A percentile compares a stretch with the other conserved stretches of the same genome.
Evolutionary conservation across 2,329 filamentous ascomycete genomes (phyloP).

Genomic region (Fonsecaea pedrosoi): DNA sequence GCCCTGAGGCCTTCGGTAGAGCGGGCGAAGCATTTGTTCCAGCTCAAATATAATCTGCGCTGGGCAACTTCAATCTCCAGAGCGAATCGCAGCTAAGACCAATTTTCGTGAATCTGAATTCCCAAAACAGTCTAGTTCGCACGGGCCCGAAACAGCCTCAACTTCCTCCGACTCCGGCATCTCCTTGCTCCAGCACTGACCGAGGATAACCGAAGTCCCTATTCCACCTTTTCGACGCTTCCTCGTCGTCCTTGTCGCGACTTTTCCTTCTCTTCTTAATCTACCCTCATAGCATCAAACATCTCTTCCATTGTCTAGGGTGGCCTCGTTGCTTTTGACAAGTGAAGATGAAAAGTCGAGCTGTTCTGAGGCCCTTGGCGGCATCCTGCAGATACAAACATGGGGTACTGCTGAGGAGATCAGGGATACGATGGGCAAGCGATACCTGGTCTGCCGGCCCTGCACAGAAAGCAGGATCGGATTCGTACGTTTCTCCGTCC

Average conservation of each 20-base stretch:
- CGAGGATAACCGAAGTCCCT: constrained; percentile 31
- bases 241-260: constrained; percentile 11
- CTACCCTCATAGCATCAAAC: constrained; percentile 3
- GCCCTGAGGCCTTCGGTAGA: constrained; percentile 8
- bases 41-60: not conserved
- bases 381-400: constrained; percentile 20
- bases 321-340: constrained; percentile 4
- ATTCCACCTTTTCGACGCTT: not conserved
- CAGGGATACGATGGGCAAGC: constrained; percentile 35
- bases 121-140: not conserved
- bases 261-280: constrained; percentile 12
- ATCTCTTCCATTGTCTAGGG: not conserved
- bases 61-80: not conserved
- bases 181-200: constrained; percentile 3
- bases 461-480: constrained; percentile 53
- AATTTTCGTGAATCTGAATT: not conserved
- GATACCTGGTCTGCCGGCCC: constrained; percentile 34
- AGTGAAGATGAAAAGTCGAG: constrained; percentile 28
- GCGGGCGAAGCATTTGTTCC: constrained; percentile 25
- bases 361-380: constrained; percentile 23
- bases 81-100: not conserved
- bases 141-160: not conserved
- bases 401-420: constrained; percentile 18
- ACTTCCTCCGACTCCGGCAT: not conserved
- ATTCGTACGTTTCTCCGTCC: constrained; percentile 56